These are phyloP conservation scores for Boechera stricta DNA, from an alignment of 345 rosid species.

Conservation along the genomic window DNA sequence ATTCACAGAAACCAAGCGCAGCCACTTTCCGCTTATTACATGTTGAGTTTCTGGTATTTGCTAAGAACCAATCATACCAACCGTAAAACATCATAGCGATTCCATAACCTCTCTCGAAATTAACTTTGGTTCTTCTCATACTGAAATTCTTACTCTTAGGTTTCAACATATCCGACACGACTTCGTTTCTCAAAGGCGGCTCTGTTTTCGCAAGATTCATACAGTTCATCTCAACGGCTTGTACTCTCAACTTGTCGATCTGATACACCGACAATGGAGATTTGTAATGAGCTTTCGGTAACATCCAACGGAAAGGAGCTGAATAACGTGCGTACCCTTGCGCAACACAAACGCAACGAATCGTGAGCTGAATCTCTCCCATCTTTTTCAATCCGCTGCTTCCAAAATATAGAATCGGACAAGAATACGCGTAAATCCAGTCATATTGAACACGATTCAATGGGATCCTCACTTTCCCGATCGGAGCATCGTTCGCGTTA, in stretches of 20 bases:
- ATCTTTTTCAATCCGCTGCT: conserved; percentile 20
- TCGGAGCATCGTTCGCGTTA: neutral
- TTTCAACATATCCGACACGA: conserved; percentile 29
- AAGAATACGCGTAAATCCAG: conserved; percentile 6
- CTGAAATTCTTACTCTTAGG: conserved; percentile 16
- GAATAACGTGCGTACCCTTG: neutral
- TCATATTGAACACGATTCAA: neutral
- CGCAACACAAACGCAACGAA: neutral
- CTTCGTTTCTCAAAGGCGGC: conserved; percentile 35
- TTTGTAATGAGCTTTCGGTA: conserved; percentile 39
- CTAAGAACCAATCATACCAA: neutral
- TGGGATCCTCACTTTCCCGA: conserved; percentile 40
- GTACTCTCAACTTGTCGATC: neutral
- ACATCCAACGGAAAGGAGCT: conserved; percentile 9
- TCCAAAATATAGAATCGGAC: conserved; percentile 7
- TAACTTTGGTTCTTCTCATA: conserved; percentile 14
- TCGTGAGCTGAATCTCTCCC: conserved; percentile 30
- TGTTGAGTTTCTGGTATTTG: neutral
- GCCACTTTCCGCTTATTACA: no score
- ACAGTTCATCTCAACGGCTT: conserved; percentile 24
- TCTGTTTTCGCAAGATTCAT: conserved; percentile 13
- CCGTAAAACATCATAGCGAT: neutral
- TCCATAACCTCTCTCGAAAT: neutral
- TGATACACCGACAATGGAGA: conserved; percentile 20
- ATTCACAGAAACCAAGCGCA: neutral